A percentile compares a stretch with the other conserved stretches of the same genome.
phyloP scores from a whole-genome alignment of 192 early-diverging fungal genomes.

The Entrophospora sp. region DNA sequence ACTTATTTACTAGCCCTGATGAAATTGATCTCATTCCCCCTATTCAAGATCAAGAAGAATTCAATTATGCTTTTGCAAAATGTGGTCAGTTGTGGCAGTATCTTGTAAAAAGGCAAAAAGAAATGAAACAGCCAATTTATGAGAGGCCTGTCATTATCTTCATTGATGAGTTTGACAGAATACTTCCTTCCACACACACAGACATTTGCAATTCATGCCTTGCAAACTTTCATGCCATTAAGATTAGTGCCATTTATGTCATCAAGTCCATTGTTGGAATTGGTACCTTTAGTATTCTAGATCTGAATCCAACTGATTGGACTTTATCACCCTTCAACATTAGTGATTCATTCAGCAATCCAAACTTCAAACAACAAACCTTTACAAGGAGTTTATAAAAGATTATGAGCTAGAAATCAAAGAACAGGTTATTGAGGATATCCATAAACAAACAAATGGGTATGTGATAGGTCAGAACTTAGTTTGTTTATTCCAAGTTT shows the following conservation, averaged over 20 bases:
- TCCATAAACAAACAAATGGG: conserved; percentile 13
- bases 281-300: not conserved
- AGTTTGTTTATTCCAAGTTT: not conserved
- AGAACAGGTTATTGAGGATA: conserved; percentile 10
- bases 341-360: not conserved
- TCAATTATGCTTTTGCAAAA: no score
- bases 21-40: no score
- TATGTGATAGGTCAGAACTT: not conserved
- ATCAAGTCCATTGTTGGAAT: not conserved
- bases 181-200: not conserved
- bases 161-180: conserved; percentile 6
- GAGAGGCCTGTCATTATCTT: no score
- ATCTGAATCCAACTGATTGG: not conserved
- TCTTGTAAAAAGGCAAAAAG: no score
- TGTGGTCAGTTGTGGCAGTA: no score
- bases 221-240: not conserved
- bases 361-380: not conserved
- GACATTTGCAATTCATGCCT: not conserved
- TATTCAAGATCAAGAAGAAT: no score
- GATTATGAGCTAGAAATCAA: not conserved
- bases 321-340: not conserved
- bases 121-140: no score
- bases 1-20: no score
- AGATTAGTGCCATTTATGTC: not conserved
- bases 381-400: no score